These are phyloP conservation scores for Macrolepiota albuminosa DNA, from an alignment of 768 basidiomycete genomes.

Conservation along the genomic window DNA sequence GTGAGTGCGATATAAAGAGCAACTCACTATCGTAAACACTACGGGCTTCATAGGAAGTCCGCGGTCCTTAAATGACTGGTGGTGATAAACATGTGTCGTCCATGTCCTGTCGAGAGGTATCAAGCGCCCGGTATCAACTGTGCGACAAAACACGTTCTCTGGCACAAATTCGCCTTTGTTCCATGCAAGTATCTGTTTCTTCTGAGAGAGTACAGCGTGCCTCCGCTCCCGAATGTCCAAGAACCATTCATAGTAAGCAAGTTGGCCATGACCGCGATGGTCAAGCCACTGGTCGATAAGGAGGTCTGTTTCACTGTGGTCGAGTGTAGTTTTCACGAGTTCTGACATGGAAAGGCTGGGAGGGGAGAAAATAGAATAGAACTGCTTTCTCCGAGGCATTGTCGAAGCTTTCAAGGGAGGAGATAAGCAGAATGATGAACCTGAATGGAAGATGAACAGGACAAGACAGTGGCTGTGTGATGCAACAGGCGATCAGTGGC, in stretches of 20 bases:
- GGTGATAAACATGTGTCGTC: constrained; percentile 79
- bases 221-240: constrained; percentile 62
- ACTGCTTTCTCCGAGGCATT: constrained; percentile 40
- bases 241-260: constrained; percentile 78
- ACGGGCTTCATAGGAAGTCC: constrained; percentile 76
- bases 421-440: constrained; percentile 4
- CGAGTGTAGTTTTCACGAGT: constrained; percentile 73
- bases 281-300: constrained; percentile 85
- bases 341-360: constrained; percentile 71
- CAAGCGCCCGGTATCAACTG: constrained; percentile 71
- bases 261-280: constrained; percentile 53
- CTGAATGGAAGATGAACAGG: constrained; percentile 7
- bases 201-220: constrained; percentile 41
- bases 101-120: constrained; percentile 80
- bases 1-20: constrained; percentile 1
- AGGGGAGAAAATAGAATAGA: constrained; percentile 62
- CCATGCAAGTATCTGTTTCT: constrained; percentile 51
- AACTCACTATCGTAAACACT: constrained; percentile 70
- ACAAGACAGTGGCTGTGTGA: constrained; percentile 17
- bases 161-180: constrained; percentile 74
- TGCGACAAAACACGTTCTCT: constrained; percentile 76
- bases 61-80: constrained; percentile 68
- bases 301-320: constrained; percentile 71
- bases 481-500: constrained; percentile 11
- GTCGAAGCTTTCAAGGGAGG: not conserved